phyloP scores from a whole-genome alignment of 768 basidiomycete species.

The Phanerodontia chrysosporium region DNA sequence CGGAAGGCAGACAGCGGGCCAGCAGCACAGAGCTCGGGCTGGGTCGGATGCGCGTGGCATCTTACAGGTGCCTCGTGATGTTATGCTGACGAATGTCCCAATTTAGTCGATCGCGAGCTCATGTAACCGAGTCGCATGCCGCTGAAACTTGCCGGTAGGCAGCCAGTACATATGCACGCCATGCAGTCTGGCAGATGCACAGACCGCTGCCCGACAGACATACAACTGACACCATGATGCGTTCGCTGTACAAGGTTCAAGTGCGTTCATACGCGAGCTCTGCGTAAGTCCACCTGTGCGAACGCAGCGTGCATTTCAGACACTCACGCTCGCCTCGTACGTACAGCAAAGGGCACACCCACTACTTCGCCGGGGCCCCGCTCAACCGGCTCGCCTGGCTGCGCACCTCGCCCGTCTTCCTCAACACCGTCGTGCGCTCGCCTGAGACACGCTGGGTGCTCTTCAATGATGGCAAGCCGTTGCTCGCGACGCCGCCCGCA shows the following conservation, averaged over 20 bases:
- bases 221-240: not conserved
- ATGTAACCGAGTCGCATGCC: not conserved
- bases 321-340: not conserved
- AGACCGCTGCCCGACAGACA: too few relatives aligned
- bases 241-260: slow-evolving; percentile 1
- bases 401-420: slow-evolving; percentile 62
- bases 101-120: slow-evolving; percentile 1
- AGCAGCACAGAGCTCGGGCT: not conserved
- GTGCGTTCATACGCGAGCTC: slow-evolving; percentile 1
- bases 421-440: slow-evolving; percentile 60
- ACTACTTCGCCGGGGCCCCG: slow-evolving; percentile 56
- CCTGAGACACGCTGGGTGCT: slow-evolving; percentile 69
- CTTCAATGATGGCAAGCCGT: slow-evolving; percentile 69
- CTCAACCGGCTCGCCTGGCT: slow-evolving; percentile 82
- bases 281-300: not conserved
- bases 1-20: not conserved
- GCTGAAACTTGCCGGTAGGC: not conserved
- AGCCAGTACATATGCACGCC: not conserved
- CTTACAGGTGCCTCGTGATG: not conserved
- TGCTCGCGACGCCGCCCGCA: slow-evolving; percentile 36
- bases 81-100: slow-evolving; percentile 1
- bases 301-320: not conserved
- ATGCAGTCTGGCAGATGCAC: too few relatives aligned
- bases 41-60: not conserved
- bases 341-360: slow-evolving; percentile 18